Evolutionary conservation across 139 green algal species (phyloP), one percentile per base, ranked within the genome.

Genomic region (Chlamydomonas urium): DNA sequence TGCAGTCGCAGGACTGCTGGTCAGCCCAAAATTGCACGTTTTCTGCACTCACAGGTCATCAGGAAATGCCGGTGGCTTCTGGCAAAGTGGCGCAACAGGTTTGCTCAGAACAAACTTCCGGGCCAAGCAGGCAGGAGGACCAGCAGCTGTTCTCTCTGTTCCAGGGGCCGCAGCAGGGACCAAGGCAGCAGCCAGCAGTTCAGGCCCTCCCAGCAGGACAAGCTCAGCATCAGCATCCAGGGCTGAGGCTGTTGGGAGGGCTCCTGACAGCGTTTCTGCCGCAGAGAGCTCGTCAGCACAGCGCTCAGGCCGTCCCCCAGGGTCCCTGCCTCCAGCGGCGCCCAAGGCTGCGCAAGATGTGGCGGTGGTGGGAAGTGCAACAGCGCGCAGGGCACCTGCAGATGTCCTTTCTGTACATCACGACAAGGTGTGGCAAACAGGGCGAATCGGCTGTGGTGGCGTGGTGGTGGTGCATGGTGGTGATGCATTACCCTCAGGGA

Each of bases 61-160:
- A 1, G 58, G 29, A 3, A 56, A 57, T 34, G 29, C 6, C 26
- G 67, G 61, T 4, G 65, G 68, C 17, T 72, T 80, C n/a, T 80
- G 75, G 75, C 47, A 68, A 0, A 80, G 68, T 29, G 76, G 71
- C 10, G 62, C 32, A 17, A 58, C 50, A 31, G 68, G 50, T 6
- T 26, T 59, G 37, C 29, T 62, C 2, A 10, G 66, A 23, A 47
- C 74, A 56, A 73, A 69, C 6, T 47, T 65, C 31, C n/a, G 66
- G 3, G 31, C 32, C 32, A 36, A 73, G 66, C 31, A 32, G 19
- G 56, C 26, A 3, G 26, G 26, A 63, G 24, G 24, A 28, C 56
- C 56, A 14, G 26, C 26, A 2, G 56, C 17, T 38, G 56, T 14
- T 36, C n/a, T n/a, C n/a, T n/a, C n/a, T n/a, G n/a, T n/a, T n/a